Evolutionary conservation across 176 grass and related monocot species (phyloP).

Genomic region (Rhynchospora tenuis): DNA sequence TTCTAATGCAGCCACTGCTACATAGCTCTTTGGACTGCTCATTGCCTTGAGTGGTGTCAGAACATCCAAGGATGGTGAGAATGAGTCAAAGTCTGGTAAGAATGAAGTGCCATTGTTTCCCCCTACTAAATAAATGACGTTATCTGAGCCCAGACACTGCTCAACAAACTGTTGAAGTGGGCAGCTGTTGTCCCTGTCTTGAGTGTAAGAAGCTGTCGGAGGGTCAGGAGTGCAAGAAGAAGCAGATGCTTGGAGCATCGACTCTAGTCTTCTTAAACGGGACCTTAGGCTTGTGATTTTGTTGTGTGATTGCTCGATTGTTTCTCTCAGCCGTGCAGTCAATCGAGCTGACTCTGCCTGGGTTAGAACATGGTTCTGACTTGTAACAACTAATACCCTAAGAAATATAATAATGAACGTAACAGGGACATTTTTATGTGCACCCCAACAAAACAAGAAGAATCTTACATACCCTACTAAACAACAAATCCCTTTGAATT

Average conservation of each 20-base stretch:
- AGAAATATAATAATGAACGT: neutral
- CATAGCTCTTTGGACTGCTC: slow-evolving; percentile 41
- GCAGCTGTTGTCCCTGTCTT: slow-evolving; percentile 28
- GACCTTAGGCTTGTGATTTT: neutral
- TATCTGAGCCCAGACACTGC: slow-evolving; percentile 60
- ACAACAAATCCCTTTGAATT: neutral
- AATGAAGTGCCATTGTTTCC: slow-evolving; percentile 56
- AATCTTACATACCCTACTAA: neutral
- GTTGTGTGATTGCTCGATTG: slow-evolving; percentile 7
- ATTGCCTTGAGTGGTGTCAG: slow-evolving; percentile 63
- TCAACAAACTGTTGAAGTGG: slow-evolving; percentile 59
- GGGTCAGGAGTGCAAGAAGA: neutral
- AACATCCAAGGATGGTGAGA: slow-evolving; percentile 66
- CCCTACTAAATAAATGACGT: slow-evolving; percentile 71
- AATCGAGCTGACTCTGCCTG: neutral
- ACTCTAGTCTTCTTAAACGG: slow-evolving; percentile 10
- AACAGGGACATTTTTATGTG: neutral
- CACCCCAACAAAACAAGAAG: neutral
- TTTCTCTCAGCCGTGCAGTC: slow-evolving; percentile 5
- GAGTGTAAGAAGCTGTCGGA: neutral
- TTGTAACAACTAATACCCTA: neutral
- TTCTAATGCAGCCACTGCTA: slow-evolving; percentile 52
- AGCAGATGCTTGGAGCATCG: neutral
- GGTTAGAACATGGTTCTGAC: neutral
- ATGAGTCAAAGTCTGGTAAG: slow-evolving; percentile 54